These are phyloP conservation scores for Termitomyces sp. DNA, from an alignment of 768 basidiomycete genomes.

Conservation along the genomic window DNA sequence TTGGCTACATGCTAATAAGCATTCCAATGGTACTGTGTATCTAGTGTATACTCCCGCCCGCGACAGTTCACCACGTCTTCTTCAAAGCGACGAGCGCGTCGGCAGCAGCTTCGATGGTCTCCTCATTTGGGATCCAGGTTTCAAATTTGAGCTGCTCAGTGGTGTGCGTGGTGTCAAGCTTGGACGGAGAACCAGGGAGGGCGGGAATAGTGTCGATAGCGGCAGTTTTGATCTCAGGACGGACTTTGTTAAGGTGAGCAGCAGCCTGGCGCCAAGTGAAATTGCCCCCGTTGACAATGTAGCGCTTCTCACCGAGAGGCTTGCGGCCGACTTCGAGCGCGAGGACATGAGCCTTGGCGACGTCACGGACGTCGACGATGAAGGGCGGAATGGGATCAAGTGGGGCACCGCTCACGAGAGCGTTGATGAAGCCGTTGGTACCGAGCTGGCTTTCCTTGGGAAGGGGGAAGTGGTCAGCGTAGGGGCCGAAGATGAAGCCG, in stretches of 20 bases:
- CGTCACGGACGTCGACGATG: conserved; percentile 30
- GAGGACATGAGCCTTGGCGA: conserved; percentile 27
- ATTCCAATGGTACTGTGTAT: background rate
- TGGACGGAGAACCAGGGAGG: conserved; percentile 19
- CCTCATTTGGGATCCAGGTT: conserved; percentile 18
- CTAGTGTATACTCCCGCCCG: background rate
- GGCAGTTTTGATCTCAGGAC: conserved; percentile 16
- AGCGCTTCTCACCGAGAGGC: conserved; percentile 21
- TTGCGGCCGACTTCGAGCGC: conserved; percentile 22
- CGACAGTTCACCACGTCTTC: conserved; percentile 16
- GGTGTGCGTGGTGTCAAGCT: conserved; percentile 19
- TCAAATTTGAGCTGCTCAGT: conserved; percentile 21
- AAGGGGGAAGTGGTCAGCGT: conserved; percentile 23
- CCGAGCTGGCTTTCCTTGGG: conserved; percentile 21
- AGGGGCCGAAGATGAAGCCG: conserved; percentile 32
- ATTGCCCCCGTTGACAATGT: conserved; percentile 22
- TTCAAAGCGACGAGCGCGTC: conserved; percentile 20
- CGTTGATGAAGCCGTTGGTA: conserved; percentile 23
- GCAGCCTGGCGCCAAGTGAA: conserved; percentile 25
- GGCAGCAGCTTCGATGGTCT: conserved; percentile 21
- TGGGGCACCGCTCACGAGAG: conserved; percentile 21
- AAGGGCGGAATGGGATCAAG: conserved; percentile 20
- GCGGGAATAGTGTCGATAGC: conserved; percentile 9
- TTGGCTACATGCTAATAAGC: background rate
- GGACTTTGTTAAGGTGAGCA: conserved; percentile 18